Base-by-base conservation (phyloP, 2,329 filamentous ascomycete genomes). In the Metarhizium robertsii region DNA sequence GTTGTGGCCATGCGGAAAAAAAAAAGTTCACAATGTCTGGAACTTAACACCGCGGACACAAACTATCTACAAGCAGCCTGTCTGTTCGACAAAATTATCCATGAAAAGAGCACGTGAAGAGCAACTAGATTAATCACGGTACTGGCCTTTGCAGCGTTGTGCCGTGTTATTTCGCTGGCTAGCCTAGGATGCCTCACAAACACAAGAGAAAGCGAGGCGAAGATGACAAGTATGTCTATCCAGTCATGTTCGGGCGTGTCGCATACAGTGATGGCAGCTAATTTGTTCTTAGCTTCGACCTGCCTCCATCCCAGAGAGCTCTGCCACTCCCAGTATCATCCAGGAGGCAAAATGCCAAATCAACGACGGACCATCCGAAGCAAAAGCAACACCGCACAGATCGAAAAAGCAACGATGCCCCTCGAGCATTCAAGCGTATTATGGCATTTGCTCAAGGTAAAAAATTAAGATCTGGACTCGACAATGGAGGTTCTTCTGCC, bases 391-490 rank as follows among this genome's bases (percentile, higher is more conserved):
- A 67, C 56, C 59, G 65, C 52, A 78, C 79, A 62, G 74, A 73
- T 11, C 78, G 72, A 67, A 72, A 57, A 52, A 70, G 68, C 34
- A 85, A 95, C 68, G 94, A 97, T 72, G 92, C 88, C 1, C 94
- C 94, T 0, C 87, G 90, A 61, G 90, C 88, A 1, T 99, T 99
- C 71, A 83, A 83, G 59, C 85, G 91, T 13, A 74, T 97, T 59
- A 94, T 97, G 88, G 84, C 88, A 38, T 81, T 85, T 61, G 81
- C 86, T 45, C 71, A 75, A 16, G 70, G 82, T n/a, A 85, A 83
- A 65, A 80, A 77, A 58, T 69, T 79, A 10, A 78, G 79, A 5
- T 81, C 79, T 10, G 85, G 86, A 6, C 75, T 95, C 8, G 87
- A 95, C 66, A 82, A 94, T 60, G 88, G 88, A n/a, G 65, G 64